These are phyloP conservation scores for Aristolochia contorta DNA, from an alignment of 164 flowering plant species.

Conservation along the genomic window DNA sequence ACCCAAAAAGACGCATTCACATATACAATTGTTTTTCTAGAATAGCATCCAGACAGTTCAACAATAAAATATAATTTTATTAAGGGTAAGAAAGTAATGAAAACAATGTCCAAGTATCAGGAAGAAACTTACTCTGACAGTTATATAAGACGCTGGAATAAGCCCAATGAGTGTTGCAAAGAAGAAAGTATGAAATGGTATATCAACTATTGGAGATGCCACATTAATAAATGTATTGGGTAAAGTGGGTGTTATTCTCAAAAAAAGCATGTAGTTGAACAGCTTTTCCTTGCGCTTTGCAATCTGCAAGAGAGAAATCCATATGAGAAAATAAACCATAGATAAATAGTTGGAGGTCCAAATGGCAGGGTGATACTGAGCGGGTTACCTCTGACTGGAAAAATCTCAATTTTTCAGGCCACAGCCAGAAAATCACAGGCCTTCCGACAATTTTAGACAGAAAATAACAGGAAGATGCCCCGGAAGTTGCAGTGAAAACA, in stretches of 20 bases:
- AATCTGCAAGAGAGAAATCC: conserved; percentile 32
- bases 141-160: conserved; percentile 77
- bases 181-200: conserved; percentile 77
- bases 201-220: conserved; percentile 88
- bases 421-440: conserved; percentile 80
- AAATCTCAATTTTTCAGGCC: conserved; percentile 87
- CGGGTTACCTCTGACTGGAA: conserved; percentile 82
- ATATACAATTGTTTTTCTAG: no score
- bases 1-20: no score
- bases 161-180: conserved; percentile 71
- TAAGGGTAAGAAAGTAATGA: no score
- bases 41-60: no score
- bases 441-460: conserved; percentile 89
- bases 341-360: no score
- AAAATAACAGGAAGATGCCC: conserved; percentile 89
- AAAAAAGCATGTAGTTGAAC: conserved; percentile 20
- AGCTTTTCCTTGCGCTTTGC: conserved; percentile 72
- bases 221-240: conserved; percentile 85
- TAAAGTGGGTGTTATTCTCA: conserved; percentile 80
- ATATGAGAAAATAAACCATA: not conserved
- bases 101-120: not conserved
- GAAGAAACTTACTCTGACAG: conserved; percentile 49
- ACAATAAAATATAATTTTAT: no score
- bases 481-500: conserved; percentile 89
- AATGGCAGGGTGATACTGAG: not conserved